Conservation (phyloP, 495 filamentous ascomycete genomes). For the Trichoderma reesei region DNA sequence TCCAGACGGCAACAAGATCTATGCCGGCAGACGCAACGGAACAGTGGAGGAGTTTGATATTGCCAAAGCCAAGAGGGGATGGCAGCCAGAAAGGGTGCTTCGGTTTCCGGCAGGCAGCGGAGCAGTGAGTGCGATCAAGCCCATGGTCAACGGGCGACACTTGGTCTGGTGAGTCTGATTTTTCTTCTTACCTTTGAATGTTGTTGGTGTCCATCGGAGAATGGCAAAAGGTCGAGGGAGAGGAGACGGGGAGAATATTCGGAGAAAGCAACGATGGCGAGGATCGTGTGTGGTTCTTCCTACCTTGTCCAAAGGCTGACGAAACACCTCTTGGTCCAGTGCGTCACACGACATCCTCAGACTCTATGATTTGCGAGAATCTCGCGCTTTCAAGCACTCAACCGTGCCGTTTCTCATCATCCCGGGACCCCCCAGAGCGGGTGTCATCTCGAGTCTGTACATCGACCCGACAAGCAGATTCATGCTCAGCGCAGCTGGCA, state of each 20-base stretch:
- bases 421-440: slow-evolving; percentile 79
- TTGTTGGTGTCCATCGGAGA: not conserved
- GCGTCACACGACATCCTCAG: slow-evolving; percentile 91
- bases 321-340: slow-evolving; percentile 28
- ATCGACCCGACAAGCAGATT: slow-evolving; percentile 81
- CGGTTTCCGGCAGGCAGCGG: slow-evolving; percentile 87
- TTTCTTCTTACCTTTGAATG: not conserved
- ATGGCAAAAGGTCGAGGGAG: not conserved
- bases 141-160: slow-evolving; percentile 91
- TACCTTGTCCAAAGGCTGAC: not conserved
- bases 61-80: slow-evolving; percentile 59
- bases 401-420: slow-evolving; percentile 90
- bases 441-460: slow-evolving; percentile 75
- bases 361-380: slow-evolving; percentile 78
- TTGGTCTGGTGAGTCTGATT: slow-evolving; percentile 61
- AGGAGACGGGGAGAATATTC: not conserved
- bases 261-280: not conserved
- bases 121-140: slow-evolving; percentile 70
- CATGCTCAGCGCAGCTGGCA: slow-evolving; percentile 85
- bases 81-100: slow-evolving; percentile 67
- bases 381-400: slow-evolving; percentile 53
- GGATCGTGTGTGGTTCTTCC: not conserved
- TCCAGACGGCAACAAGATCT: slow-evolving; percentile 90
- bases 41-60: slow-evolving; percentile 91
- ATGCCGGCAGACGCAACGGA: slow-evolving; percentile 83